Percentiles rank a stretch among this genome's conserved stretches.
These are phyloP conservation scores for Aspergillus glaucus DNA, from an alignment of 2,329 filamentous ascomycete species.

Conservation along the genomic window DNA sequence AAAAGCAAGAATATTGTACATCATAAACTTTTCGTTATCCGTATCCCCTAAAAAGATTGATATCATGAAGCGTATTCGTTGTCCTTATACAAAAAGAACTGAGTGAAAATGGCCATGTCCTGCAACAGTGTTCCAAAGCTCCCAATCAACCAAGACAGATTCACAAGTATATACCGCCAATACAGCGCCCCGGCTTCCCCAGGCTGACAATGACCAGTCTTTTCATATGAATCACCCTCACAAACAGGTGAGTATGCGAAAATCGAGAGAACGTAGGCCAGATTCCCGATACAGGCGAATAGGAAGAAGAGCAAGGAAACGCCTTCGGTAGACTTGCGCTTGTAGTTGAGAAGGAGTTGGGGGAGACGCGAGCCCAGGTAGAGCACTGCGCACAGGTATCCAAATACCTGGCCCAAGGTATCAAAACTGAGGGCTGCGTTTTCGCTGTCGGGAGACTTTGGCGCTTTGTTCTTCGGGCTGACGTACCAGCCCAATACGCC, in stretches of 20 bases:
- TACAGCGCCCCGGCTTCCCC: slow-evolving; percentile 66
- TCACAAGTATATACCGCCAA: slow-evolving; percentile 76
- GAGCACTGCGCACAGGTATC: slow-evolving; percentile 81
- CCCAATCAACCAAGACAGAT: slow-evolving; percentile 82
- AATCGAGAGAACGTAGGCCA: slow-evolving; percentile 89
- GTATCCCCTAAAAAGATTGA: neutral
- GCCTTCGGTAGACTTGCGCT: slow-evolving; percentile 86
- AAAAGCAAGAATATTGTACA: no score
- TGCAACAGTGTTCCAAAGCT: slow-evolving; percentile 81
- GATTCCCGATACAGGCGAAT: slow-evolving; percentile 90
- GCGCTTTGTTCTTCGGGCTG: slow-evolving; percentile 42
- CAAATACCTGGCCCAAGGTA: slow-evolving; percentile 78
- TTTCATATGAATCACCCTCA: slow-evolving; percentile 14
- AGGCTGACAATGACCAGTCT: slow-evolving; percentile 46
- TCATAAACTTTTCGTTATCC: no score
- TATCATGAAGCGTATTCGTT: slow-evolving; percentile 15
- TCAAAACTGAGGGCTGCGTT: slow-evolving; percentile 57
- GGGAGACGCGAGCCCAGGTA: slow-evolving; percentile 88
- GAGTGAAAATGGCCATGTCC: slow-evolving; percentile 79
- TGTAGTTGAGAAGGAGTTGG: slow-evolving; percentile 86
- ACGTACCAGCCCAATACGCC: slow-evolving; percentile 84
- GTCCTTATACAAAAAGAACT: slow-evolving; percentile 78
- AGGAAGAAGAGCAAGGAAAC: slow-evolving; percentile 93
- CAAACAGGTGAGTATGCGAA: slow-evolving; percentile 81
- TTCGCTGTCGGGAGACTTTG: slow-evolving; percentile 8